phyloP scores from a whole-genome alignment of 2,329 filamentous ascomycete species.

The Ilyonectria destructans region DNA sequence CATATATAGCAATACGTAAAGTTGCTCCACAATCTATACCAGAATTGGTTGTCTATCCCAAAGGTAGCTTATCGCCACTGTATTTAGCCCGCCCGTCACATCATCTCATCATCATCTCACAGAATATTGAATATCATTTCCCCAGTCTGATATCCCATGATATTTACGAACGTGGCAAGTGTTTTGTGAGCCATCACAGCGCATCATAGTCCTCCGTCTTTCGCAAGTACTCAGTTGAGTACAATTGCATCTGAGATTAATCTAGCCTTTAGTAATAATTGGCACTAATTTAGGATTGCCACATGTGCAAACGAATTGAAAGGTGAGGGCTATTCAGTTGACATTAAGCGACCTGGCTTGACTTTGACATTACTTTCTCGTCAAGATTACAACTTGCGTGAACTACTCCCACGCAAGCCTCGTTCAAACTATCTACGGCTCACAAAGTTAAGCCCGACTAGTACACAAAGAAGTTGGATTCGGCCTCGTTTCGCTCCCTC shows the following conservation, averaged over 20 bases:
- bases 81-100: too few relatives aligned
- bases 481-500: constrained; percentile 39
- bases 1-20: neutral
- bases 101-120: too few relatives aligned
- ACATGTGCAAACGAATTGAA: neutral
- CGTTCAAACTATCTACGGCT: neutral
- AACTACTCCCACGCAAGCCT: neutral
- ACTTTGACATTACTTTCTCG: neutral
- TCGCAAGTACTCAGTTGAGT: too few relatives aligned
- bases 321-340: neutral
- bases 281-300: neutral
- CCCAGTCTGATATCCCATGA: too few relatives aligned
- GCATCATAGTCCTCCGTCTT: too few relatives aligned
- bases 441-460: constrained; percentile 19
- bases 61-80: too few relatives aligned
- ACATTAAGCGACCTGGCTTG: neutral
- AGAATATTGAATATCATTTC: too few relatives aligned
- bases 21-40: too few relatives aligned
- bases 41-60: too few relatives aligned
- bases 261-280: neutral
- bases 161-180: too few relatives aligned
- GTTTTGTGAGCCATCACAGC: too few relatives aligned
- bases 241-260: too few relatives aligned
- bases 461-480: constrained; percentile 52
- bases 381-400: neutral